Percentiles rank a stretch among this genome's conserved stretches.
phyloP scores from a whole-genome alignment of 441 rosid species.

The Populus hybrid region DNA sequence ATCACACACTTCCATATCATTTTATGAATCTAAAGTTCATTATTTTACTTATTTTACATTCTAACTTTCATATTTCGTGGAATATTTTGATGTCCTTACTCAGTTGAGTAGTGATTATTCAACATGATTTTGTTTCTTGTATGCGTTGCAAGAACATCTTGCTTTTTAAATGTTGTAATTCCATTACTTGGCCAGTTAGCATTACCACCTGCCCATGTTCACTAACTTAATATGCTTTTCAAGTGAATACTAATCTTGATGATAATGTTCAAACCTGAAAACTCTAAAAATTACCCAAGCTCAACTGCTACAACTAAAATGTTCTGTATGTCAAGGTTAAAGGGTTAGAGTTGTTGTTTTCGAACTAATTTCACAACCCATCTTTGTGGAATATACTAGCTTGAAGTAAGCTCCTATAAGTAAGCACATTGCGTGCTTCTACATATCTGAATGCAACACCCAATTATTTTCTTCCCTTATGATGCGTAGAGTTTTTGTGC shows the following conservation, averaged over 20 bases:
- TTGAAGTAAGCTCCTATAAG: neutral
- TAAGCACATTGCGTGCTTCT: neutral
- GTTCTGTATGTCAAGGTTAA: neutral
- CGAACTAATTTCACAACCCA: neutral
- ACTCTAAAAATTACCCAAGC: neutral
- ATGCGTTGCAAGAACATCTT: neutral
- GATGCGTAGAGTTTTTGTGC: neutral
- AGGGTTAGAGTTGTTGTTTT: neutral
- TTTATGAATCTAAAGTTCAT: neutral
- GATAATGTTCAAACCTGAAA: neutral
- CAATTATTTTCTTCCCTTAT: neutral
- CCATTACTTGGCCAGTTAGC: neutral
- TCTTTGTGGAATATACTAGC: neutral
- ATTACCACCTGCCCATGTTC: neutral
- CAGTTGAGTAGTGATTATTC: neutral
- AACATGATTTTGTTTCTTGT: neutral
- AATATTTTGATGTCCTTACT: neutral
- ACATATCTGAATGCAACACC: neutral
- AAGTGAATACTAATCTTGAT: neutral
- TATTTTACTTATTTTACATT: neutral
- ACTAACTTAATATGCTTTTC: neutral
- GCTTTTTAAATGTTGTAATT: neutral
- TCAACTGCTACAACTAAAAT: neutral
- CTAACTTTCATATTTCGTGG: neutral
- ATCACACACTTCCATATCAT: neutral